These are phyloP conservation scores for Wickerhamiella vanderwaltii DNA, from an alignment of 805 yeast genomes.

Conservation along the genomic window DNA sequence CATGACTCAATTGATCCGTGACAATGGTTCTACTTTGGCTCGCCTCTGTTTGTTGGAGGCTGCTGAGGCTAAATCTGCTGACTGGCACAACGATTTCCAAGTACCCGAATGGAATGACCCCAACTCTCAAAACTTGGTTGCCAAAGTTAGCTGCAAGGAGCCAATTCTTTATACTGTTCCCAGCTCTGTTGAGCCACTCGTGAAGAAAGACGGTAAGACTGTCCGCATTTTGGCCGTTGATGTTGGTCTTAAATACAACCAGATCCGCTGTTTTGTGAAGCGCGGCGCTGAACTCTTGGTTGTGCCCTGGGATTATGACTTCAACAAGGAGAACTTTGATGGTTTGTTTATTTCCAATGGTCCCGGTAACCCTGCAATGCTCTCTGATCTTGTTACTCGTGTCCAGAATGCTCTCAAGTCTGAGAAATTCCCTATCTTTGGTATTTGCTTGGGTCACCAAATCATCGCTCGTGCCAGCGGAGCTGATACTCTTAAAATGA, in stretches of 20 bases:
- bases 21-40: slow-evolving; percentile 86
- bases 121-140: slow-evolving; percentile 80
- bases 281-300: slow-evolving; percentile 94
- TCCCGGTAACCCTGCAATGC: slow-evolving; percentile 96
- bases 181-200: slow-evolving; percentile 30
- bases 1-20: slow-evolving; percentile 84
- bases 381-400: slow-evolving; percentile 53
- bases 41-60: slow-evolving; percentile 44
- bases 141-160: slow-evolving; percentile 65
- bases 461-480: slow-evolving; percentile 90
- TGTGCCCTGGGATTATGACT: slow-evolving; percentile 92
- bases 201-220: slow-evolving; percentile 57
- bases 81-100: slow-evolving; percentile 55
- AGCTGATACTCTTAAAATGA: slow-evolving; percentile 80
- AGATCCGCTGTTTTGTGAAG: slow-evolving; percentile 88
- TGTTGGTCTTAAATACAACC: slow-evolving; percentile 97
- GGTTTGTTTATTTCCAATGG: slow-evolving; percentile 96
- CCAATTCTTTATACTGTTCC: slow-evolving; percentile 71
- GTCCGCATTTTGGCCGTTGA: slow-evolving; percentile 82
- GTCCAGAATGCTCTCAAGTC: slow-evolving; percentile 46
- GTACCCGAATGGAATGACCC: slow-evolving; percentile 91
- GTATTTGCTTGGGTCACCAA: slow-evolving; percentile 98
- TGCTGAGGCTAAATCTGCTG: slow-evolving; percentile 20
- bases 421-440: slow-evolving; percentile 80
- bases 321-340: slow-evolving; percentile 68